Conservation (phyloP, 495 filamentous ascomycete genomes). For the Neurospora discreta region DNA sequence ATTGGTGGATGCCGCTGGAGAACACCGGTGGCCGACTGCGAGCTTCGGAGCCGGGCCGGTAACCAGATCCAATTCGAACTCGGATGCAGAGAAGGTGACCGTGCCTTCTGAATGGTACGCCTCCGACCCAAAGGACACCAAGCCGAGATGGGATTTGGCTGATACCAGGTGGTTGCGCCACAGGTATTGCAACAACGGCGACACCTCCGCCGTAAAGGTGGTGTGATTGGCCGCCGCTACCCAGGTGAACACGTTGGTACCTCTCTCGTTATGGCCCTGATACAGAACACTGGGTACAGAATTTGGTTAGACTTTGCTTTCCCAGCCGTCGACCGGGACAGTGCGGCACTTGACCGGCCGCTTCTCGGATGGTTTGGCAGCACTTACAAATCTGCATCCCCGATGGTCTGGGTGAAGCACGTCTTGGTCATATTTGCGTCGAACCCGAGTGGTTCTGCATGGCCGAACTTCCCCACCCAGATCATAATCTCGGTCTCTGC, state of each 20-base stretch:
- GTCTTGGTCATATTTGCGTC: not conserved
- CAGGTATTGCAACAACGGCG: conserved; percentile 18
- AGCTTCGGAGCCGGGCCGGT: conserved; percentile 13
- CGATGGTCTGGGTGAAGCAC: conserved; percentile 5
- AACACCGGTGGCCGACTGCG: not conserved
- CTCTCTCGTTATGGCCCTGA: conserved; percentile 16
- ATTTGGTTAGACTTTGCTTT: not conserved
- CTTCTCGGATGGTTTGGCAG: not conserved
- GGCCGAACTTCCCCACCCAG: conserved; percentile 17
- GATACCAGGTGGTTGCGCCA: conserved; percentile 19
- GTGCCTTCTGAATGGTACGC: conserved; percentile 15
- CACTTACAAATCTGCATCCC: conserved; percentile 15
- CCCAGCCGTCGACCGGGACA: not conserved
- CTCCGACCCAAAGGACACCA: conserved; percentile 18
- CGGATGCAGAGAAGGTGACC: conserved; percentile 18
- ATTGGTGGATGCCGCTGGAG: conserved; percentile 1
- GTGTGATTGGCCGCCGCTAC: conserved; percentile 8
- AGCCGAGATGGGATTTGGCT: conserved; percentile 10
- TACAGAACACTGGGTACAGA: conserved; percentile 11
- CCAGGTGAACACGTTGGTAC: conserved; percentile 19
- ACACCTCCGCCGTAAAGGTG: conserved; percentile 16
- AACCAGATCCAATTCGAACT: conserved; percentile 10
- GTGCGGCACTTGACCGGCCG: not conserved
- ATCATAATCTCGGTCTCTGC: conserved; percentile 24
- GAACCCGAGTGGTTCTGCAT: conserved; percentile 16